Base-by-base conservation (phyloP, 2,329 filamentous ascomycete genomes). In the Curvularia spicifera region DNA sequence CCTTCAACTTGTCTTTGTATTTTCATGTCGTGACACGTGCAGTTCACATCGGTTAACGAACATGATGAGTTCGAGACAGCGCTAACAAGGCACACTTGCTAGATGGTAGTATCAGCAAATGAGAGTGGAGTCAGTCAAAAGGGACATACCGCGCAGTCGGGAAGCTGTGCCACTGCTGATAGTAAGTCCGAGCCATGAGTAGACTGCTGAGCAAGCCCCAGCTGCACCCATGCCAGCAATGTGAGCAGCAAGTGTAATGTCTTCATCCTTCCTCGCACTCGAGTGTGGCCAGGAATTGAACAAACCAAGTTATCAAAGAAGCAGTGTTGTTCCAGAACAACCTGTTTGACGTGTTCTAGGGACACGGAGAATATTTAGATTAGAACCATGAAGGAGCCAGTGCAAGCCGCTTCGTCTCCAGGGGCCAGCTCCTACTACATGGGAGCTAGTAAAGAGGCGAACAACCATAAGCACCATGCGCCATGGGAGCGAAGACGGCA, bases 131-230 rank as follows among this genome's bases (percentile, higher is more conserved):
- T 40, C 2, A 24, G 12, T 35, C 15, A 46, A 3, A 18, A 22
- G 20, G 10, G 31, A 65, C 66, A 45, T 68, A 69, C 66, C 43
- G 66, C 65, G 44, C 66, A 69, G 48, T 52, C 39, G 26, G 66
- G 66, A 44, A 69, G 60, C 18, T 60, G 51, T 24, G 46, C 53
- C 50, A 64, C 50, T 18, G 53, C 58, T 7, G 57, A 55, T n/a
- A 53, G 29, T 13, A 67, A 26, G 54, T 52, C 57, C 22, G 60
- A 49, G 15, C 57, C 56, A 28, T 44, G 12, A 28, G 50, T 54
- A 22, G 57, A 47, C 12, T 57, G 52, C 52, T 67, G 63, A 33
- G 65, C 65, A 22, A 66, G 37, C 47, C 44, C 64, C 26, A 64
- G 29, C 18, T 66, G 59, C 22, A 56, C 47, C 55, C 55, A 68